phyloP scores from a whole-genome alignment of 345 rosid species.

The Populus nigra region DNA sequence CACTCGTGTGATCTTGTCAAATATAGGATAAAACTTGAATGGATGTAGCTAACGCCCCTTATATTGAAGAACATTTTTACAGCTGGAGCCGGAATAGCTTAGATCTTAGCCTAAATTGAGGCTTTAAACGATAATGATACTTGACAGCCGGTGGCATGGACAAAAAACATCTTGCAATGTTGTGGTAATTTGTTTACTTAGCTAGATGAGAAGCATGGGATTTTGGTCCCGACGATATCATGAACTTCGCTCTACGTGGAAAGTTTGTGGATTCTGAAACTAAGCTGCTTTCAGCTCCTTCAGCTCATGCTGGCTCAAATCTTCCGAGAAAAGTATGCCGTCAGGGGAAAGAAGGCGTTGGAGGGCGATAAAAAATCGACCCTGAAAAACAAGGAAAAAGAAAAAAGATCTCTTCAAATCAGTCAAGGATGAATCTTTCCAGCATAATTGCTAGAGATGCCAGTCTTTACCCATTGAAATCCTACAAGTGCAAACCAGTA shows the following conservation, averaged over 20 bases:
- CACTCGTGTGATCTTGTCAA: neutral
- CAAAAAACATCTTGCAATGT: too few species aligned
- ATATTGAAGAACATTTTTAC: neutral
- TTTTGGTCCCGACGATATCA: neutral
- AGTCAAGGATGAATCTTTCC: neutral
- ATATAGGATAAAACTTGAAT: neutral
- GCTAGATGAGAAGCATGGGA: neutral
- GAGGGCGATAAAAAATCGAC: slow-evolving; percentile 54
- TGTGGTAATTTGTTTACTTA: neutral
- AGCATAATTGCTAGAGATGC: slow-evolving; percentile 1
- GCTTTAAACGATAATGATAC: neutral
- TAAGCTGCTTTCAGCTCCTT: slow-evolving; percentile 50
- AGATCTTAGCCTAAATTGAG: neutral
- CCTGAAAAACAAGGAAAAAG: slow-evolving; percentile 33
- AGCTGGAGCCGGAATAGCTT: neutral
- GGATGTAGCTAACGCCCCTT: too few species aligned
- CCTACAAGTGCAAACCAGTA: slow-evolving; percentile 69
- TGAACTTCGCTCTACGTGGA: neutral
- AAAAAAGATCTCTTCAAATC: neutral
- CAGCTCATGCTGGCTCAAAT: slow-evolving; percentile 25
- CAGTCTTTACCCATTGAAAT: slow-evolving; percentile 68
- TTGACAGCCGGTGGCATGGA: slow-evolving; percentile 3
- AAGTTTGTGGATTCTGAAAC: slow-evolving; percentile 1
- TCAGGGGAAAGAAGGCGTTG: slow-evolving; percentile 56
- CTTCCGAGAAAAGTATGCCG: slow-evolving; percentile 54